Base-by-base conservation (phyloP, 345 rosid genomes). In the Eucalyptus guilfoylei region DNA sequence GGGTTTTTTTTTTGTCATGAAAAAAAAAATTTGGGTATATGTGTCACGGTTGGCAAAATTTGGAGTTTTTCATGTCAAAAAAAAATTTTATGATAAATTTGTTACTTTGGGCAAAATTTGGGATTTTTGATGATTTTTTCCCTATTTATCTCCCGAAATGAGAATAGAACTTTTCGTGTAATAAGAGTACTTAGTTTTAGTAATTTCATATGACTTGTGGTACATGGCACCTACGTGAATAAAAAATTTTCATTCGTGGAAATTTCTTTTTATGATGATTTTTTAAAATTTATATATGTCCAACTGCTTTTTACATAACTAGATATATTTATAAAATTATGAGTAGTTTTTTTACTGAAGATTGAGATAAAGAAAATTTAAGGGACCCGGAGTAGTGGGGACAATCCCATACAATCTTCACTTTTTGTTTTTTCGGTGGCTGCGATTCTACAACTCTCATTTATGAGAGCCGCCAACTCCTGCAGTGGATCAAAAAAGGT, bases 141-240 rank as follows among this genome's bases (percentile, higher is more conserved):
- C 45, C 1, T 32, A 2, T n/a, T 15, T 76, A 11, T 23, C 5
- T 15, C 0, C 3, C 83, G 11, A 76, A 76, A 11, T 40, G 83
- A 76, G 83, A 21, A 40, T 40, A 0, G 8, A 6, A 76, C 30
- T 76, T 37, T 76, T 69, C 24, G 44, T 9, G 23, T 2, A 10
- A 1, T 1, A 34, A 69, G 62, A 55, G 6, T 55, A 24, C 62
- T 5, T 55, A 55, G 0, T 24, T 55, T 62, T 62, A 62, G 69
- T 62, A 30, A 30, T 62, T 28, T 30, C 69, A 6, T 62, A 12
- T 60, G 69, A 26, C 16, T 4, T 12, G 2, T 28, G 69, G 17
- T 1, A 13, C 4, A 9, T 0, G 4, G 28, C 69, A 0, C 83
- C 47, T 40, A 37, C 47, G 1, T 6, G 5, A 76, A 76, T 76